These are phyloP conservation scores for Tricholoma matsutake DNA, from an alignment of 768 basidiomycete species.

Conservation along the genomic window DNA sequence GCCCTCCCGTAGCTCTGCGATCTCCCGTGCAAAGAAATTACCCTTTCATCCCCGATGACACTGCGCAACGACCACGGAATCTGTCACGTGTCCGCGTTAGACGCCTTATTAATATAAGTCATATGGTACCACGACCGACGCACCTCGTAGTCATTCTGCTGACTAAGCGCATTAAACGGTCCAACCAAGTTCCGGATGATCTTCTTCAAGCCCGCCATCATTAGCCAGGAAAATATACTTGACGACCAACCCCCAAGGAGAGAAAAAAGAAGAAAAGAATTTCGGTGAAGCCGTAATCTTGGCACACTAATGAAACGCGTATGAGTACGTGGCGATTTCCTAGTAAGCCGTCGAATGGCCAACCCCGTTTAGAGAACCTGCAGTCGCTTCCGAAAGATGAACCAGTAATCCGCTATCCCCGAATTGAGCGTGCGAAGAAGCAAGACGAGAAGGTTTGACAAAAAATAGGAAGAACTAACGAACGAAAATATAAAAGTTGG, in stretches of 20 bases:
- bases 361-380: conserved; percentile 85
- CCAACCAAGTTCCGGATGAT: conserved; percentile 61
- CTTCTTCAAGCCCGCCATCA: conserved; percentile 45
- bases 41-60: conserved; percentile 79
- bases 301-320: conserved; percentile 25
- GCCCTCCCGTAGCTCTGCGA: conserved; percentile 73
- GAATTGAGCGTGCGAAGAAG: conserved; percentile 86
- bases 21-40: conserved; percentile 77
- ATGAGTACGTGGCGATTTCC: conserved; percentile 75
- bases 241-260: conserved; percentile 63
- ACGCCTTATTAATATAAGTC: conserved; percentile 32
- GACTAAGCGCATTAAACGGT: conserved; percentile 73
- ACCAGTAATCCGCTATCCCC: conserved; percentile 85
- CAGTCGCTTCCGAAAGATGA: conserved; percentile 91
- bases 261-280: conserved; percentile 5
- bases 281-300: not conserved
- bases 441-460: conserved; percentile 87
- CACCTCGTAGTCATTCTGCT: conserved; percentile 92
- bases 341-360: conserved; percentile 88
- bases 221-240: conserved; percentile 87
- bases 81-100: conserved; percentile 29
- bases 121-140: conserved; percentile 7
- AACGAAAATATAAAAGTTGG: not conserved
- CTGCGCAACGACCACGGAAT: conserved; percentile 92
- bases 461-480: conserved; percentile 80